These are phyloP conservation scores for Cytospora piceicola DNA, from an alignment of 2,329 filamentous ascomycete genomes.

Conservation along the genomic window DNA sequence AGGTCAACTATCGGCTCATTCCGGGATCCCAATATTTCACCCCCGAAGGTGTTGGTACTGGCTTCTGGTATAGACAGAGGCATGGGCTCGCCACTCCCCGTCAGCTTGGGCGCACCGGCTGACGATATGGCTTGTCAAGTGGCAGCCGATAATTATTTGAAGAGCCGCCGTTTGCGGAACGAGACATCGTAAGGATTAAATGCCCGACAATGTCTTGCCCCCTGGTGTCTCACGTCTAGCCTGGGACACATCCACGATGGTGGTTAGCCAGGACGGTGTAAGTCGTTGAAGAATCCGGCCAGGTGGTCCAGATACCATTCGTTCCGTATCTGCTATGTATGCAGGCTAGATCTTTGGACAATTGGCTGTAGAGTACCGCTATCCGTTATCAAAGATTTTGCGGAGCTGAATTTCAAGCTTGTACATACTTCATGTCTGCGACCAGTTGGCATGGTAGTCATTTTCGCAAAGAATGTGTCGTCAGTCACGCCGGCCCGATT, in stretches of 20 bases:
- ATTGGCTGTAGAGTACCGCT: no score
- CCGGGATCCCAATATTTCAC: not conserved
- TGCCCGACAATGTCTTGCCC: not conserved
- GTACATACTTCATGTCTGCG: not conserved
- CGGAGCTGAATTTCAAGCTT: not conserved
- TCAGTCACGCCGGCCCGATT: no score
- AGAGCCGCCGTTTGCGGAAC: not conserved
- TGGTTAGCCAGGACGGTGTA: conserved; percentile 12
- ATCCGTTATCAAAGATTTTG: no score
- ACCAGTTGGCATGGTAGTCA: no score
- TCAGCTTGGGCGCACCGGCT: not conserved
- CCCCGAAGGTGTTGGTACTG: not conserved
- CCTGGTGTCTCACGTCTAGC: not conserved
- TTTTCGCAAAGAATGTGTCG: no score
- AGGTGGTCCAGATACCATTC: not conserved
- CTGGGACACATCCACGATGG: not conserved
- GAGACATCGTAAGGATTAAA: not conserved
- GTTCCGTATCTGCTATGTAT: not conserved
- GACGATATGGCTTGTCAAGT: not conserved
- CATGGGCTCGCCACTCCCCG: not conserved
- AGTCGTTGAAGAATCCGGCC: conserved; percentile 6
- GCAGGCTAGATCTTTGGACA: not conserved
- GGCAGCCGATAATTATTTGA: not conserved
- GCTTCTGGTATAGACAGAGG: not conserved
- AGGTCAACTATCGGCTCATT: conserved; percentile 12